A percentile compares a stretch with the other conserved stretches of the same genome.
phyloP scores from a whole-genome alignment of 306 rosid genomes.

The Vachellia pachyceras region DNA sequence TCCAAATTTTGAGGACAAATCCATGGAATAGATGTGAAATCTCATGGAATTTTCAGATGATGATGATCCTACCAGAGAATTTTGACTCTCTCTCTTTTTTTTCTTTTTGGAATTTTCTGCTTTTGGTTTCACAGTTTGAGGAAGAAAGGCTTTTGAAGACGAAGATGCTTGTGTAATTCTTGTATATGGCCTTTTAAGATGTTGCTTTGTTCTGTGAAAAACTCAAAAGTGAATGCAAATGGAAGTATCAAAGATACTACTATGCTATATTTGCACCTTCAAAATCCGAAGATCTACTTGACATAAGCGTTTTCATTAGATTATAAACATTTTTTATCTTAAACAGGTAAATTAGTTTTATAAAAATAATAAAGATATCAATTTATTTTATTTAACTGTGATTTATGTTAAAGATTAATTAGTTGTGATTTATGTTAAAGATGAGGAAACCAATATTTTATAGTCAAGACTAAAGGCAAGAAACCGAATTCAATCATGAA shows the following conservation, averaged over 20 bases:
- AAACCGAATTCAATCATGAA: neutral
- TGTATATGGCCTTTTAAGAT: neutral
- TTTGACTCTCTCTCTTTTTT: constrained; percentile 26
- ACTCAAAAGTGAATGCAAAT: neutral
- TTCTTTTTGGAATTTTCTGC: neutral
- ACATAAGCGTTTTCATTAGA: too few species aligned
- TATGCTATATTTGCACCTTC: neutral
- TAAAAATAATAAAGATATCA: too few species aligned
- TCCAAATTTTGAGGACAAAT: constrained; percentile 27
- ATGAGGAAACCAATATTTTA: too few species aligned
- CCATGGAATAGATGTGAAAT: neutral
- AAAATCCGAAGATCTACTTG: neutral
- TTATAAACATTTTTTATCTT: too few species aligned
- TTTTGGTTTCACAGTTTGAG: constrained; percentile 32
- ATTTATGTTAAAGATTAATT: too few species aligned
- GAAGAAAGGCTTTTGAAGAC: neutral
- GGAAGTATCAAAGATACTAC: neutral
- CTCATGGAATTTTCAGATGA: neutral
- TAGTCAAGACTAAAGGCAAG: neutral
- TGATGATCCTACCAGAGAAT: constrained; percentile 42
- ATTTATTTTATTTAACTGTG: too few species aligned
- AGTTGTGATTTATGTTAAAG: too few species aligned
- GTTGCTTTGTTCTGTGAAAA: neutral
- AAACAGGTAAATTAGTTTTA: too few species aligned
- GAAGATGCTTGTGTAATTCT: neutral